Base-by-base conservation (phyloP, 176 grass and related monocot genomes). In the Luzula sylvatica region DNA sequence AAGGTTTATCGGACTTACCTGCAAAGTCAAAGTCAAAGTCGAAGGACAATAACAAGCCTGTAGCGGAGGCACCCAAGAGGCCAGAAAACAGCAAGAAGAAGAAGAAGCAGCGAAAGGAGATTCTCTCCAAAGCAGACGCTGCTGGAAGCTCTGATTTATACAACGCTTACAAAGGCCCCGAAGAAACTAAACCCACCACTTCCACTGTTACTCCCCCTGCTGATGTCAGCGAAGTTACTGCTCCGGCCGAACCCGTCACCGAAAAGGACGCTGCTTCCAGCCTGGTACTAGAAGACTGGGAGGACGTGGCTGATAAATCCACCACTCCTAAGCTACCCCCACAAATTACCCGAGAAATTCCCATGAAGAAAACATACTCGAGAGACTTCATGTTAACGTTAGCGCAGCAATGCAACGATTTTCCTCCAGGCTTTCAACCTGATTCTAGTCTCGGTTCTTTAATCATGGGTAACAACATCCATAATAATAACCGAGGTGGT, bases 101-200 rank as follows among this genome's bases (percentile, higher is more conserved):
- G 38, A 95, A 61, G 67, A 88, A 85, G 57, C 76, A 68, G 7
- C 71, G 56, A 53, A 95, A 79, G 67, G 83, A 95, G 75, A 80
- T 95, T 61, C 80, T 85, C 52, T 81, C 77, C 16, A 95, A 88
- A 74, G 89, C 89, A 53, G 89, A 95, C 85, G 89, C 89, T 15
- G 89, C 83, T 4, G 89, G 83, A 48, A 70, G 38, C 52, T 85
- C 83, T 56, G 89, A 95, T 65, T 78, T 95, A 71, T 95, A 95
- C 57, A 95, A 83, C 67, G 89, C 89, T 49, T 95, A 88, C 53
- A 95, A 85, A 38, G 80, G 89, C 28, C 80, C 83, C 16, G 73
- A 95, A 50, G 89, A 95, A 65, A n/a, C n/a, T n/a, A 83, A 73
- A 11, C 21, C 53, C 24, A 19, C 7, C 38, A 68, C 7, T 16